Percentiles rank a stretch among this genome's conserved stretches.
phyloP scores from a whole-genome alignment of 805 yeast species.

The Nadsonia fulvescens region DNA sequence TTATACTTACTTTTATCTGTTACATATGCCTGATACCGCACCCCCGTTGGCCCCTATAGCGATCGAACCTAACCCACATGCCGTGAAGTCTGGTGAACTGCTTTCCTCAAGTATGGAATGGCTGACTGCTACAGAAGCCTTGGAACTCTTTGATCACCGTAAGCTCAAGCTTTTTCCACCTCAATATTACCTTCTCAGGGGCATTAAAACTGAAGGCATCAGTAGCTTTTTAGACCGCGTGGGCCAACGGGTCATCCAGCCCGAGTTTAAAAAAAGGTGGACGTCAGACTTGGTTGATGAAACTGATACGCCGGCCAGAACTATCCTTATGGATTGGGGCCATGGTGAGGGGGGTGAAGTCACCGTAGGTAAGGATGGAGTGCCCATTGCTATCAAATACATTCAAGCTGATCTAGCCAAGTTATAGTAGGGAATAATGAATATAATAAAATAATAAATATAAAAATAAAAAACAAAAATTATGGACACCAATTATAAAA shows the following conservation, averaged over 20 bases:
- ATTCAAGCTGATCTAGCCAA: too few relatives aligned
- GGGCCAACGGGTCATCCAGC: slow-evolving; percentile 9
- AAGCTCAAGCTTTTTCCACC: slow-evolving; percentile 14
- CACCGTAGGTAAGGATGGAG: slow-evolving; percentile 5
- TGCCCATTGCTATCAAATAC: slow-evolving; percentile 6
- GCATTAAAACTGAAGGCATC: slow-evolving; percentile 7
- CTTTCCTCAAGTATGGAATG: slow-evolving; percentile 11
- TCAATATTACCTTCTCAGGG: slow-evolving; percentile 13
- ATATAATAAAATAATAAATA: neutral
- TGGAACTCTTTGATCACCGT: slow-evolving; percentile 9
- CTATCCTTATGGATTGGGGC: slow-evolving; percentile 11
- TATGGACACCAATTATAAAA: slow-evolving; percentile 35
- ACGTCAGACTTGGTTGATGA: too few relatives aligned
- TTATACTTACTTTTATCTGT: slow-evolving; percentile 14
- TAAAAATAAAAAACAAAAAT: too few relatives aligned
- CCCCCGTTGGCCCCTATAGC: slow-evolving; percentile 7
- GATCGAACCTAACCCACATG: slow-evolving; percentile 5
- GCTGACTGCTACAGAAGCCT: slow-evolving; percentile 12
- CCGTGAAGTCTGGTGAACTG: slow-evolving; percentile 6
- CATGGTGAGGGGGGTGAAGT: slow-evolving; percentile 9
- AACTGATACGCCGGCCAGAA: slow-evolving; percentile 5
- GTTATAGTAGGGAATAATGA: too few relatives aligned
- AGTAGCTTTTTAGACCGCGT: too few relatives aligned
- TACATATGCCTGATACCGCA: too few relatives aligned
- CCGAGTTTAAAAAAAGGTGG: slow-evolving; percentile 6